Base-by-base conservation (phyloP, 495 filamentous ascomycete species). In the Aspergillus coremiiformis region DNA sequence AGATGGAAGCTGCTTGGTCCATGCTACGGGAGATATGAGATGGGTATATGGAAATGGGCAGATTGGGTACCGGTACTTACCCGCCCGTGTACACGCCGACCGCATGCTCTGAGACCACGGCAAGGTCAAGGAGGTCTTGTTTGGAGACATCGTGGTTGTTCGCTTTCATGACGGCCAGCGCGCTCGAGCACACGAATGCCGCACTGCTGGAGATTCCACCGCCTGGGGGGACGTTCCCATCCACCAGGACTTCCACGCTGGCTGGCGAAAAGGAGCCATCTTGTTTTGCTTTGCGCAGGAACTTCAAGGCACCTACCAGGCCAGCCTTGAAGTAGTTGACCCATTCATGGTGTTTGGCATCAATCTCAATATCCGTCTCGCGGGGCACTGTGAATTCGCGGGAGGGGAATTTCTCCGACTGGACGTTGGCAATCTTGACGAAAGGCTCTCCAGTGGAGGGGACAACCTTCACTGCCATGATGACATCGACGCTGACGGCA, bases 301-400 rank as follows among this genome's bases (percentile, higher is more conserved):
- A 74, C 63, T 89, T 81, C 27, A 94, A 61, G 5, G 91, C 91
- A 15, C 90, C 93, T 4, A 81, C 74, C 39, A 96, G 76, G 0
- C 93, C 94, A 19, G 89, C 85, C 70, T 90, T 95, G 81, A 98
- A 96, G 77, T 98, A 98, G 63, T 96, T 97, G 42, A 90, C 85
- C 94, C 94, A 98, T 68, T 96, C 90, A 55, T 92, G 87, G 56
- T 84, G 74, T 56, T 82, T 86, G 39, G 84, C 77, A 66, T 95
- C 88, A 66, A 95, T 90, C 53, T 92, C 82, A 45, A 94, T 79
- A 54, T 86, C 78, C 24, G 80, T 74, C 23, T 81, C 70, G 20
- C 70, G 58, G 3, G 88, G 79, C 15, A 96, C 77, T 43, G 77
- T 75, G 65, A 96, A 97, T 63, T 88, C 81, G 49, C 81, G 81